Conservation (phyloP, 306 rosid species). For the Fragaria ananassa region DNA sequence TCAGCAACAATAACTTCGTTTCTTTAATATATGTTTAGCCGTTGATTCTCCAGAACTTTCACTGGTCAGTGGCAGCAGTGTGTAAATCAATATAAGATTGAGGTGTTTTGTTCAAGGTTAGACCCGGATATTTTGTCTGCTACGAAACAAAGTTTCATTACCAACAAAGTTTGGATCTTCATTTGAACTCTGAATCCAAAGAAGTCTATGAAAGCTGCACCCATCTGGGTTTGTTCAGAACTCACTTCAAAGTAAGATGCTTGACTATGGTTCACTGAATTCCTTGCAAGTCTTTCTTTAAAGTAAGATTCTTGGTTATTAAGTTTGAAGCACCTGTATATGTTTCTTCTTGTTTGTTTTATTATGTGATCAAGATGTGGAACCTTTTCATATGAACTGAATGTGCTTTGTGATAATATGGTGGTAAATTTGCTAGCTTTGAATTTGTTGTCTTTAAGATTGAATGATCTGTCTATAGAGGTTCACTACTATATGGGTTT, state of each 20-base stretch:
- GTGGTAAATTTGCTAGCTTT: constrained; percentile 16
- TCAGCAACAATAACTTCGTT: background rate
- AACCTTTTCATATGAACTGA: constrained; percentile 8
- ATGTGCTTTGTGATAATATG: constrained; percentile 3
- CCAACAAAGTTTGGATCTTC: constrained; percentile 22
- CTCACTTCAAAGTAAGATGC: background rate
- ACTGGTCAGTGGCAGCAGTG: constrained; percentile 11
- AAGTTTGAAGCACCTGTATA: constrained; percentile 1
- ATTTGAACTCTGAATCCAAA: constrained; percentile 12
- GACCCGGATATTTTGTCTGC: background rate
- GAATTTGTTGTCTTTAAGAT: constrained; percentile 7
- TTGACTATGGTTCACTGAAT: background rate
- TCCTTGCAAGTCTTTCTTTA: constrained; percentile 20
- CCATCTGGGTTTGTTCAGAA: background rate
- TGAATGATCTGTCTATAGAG: background rate
- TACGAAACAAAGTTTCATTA: constrained; percentile 11
- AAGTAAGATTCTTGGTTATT: constrained; percentile 22
- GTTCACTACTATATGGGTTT: constrained; percentile 8
- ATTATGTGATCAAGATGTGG: background rate
- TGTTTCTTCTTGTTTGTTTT: constrained; percentile 13
- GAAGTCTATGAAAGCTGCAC: background rate
- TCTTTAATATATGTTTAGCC: background rate
- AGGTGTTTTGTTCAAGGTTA: constrained; percentile 14
- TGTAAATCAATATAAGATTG: constrained; percentile 21
- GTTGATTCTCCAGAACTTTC: background rate